phyloP scores from a whole-genome alignment of 2,329 filamentous ascomycete genomes.

The Celoporthe dispersa region DNA sequence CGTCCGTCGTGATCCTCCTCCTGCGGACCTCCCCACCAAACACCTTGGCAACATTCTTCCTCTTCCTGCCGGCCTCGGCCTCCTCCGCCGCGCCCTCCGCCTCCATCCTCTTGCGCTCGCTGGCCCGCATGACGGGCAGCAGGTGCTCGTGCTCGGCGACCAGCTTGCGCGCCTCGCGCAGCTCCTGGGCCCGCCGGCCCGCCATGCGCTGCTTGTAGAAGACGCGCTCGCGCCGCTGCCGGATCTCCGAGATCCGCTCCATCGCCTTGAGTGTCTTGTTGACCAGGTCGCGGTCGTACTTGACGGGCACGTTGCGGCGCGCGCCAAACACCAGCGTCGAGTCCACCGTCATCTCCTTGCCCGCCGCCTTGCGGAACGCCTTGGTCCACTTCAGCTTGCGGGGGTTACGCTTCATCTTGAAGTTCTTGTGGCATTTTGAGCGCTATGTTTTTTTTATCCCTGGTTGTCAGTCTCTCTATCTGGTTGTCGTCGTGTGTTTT shows the following conservation, averaged over 20 bases:
- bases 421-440: constrained; percentile 69
- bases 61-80: constrained; percentile 34
- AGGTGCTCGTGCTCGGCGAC: constrained; percentile 93
- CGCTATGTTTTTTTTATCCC: constrained; percentile 41
- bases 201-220: constrained; percentile 96
- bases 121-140: constrained; percentile 72
- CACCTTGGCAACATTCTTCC: constrained; percentile 40
- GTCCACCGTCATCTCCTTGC: constrained; percentile 92
- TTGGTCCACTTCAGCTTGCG: constrained; percentile 95
- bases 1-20: constrained; percentile 44
- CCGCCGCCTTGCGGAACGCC: constrained; percentile 80
- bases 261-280: constrained; percentile 89
- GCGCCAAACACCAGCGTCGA: constrained; percentile 90
- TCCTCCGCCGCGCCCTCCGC: constrained; percentile 44
- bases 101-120: constrained; percentile 49
- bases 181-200: constrained; percentile 83
- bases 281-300: constrained; percentile 93
- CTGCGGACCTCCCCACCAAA: constrained; percentile 48
- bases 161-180: constrained; percentile 80
- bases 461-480: constrained; percentile 3
- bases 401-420: constrained; percentile 97
- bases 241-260: constrained; percentile 86
- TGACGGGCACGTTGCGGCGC: constrained; percentile 89
- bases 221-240: constrained; percentile 78
- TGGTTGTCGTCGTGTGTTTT: background rate